Conservation (phyloP, 2,329 filamentous ascomycete species). For the Hymenoscyphus albidus region DNA sequence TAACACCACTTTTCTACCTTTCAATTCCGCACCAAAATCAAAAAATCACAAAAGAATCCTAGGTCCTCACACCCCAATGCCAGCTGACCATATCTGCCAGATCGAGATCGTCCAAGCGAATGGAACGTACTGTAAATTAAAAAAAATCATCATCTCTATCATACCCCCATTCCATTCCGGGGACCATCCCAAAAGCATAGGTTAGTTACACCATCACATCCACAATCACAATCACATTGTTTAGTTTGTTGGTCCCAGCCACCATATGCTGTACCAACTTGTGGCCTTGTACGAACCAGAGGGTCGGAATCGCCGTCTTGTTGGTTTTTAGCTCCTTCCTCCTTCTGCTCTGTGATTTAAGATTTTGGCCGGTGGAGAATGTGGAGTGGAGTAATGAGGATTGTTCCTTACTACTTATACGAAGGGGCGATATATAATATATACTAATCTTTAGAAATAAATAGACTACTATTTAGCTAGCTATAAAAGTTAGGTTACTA, state of each 20-base stretch:
- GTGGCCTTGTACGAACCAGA: background rate
- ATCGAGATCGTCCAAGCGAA: background rate
- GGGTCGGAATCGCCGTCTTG: background rate
- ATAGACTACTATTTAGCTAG: no score
- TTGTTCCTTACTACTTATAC: background rate
- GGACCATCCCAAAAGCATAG: background rate
- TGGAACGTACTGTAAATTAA: no score
- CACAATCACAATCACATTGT: slow-evolving; percentile 3
- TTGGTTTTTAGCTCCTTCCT: background rate
- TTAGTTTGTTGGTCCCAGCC: background rate
- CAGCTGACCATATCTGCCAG: background rate
- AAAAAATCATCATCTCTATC: background rate
- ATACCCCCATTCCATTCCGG: background rate
- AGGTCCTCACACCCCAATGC: background rate
- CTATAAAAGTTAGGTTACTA: no score
- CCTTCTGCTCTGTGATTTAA: background rate
- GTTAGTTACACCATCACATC: background rate
- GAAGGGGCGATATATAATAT: background rate
- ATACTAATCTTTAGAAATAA: no score
- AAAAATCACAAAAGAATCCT: background rate
- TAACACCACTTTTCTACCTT: background rate
- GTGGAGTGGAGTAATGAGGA: no score
- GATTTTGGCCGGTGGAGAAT: no score
- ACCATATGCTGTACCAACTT: background rate
- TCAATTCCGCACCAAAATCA: no score